Percentiles rank a stretch among this genome's conserved stretches.
Evolutionary conservation across 257 asterid genomes (phyloP).

Genomic region (Gentiana straminea): DNA sequence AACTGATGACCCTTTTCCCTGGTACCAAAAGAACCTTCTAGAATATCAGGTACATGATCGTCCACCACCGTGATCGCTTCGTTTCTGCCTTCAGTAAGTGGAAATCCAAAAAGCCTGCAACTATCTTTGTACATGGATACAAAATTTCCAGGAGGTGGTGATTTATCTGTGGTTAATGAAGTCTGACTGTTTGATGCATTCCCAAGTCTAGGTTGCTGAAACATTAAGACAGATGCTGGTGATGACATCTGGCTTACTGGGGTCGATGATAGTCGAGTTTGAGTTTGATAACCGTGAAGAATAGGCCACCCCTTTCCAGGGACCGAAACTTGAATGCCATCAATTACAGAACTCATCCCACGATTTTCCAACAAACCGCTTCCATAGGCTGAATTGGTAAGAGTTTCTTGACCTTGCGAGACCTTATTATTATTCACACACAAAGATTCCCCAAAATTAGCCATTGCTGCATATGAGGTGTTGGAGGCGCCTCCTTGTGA

Average conservation of each 20-base stretch:
- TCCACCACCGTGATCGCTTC: constrained; percentile 18
- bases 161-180: constrained; percentile 31
- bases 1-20: constrained; percentile 27
- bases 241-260: constrained; percentile 28
- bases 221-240: constrained; percentile 41
- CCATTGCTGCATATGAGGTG: constrained; percentile 17
- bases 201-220: constrained; percentile 34
- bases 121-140: constrained; percentile 42
- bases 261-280: constrained; percentile 14
- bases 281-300: constrained; percentile 25
- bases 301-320: constrained; percentile 44
- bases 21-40: constrained; percentile 21
- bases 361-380: constrained; percentile 27
- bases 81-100: constrained; percentile 54
- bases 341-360: constrained; percentile 12
- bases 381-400: constrained; percentile 31
- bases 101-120: constrained; percentile 82
- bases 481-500: constrained; percentile 26
- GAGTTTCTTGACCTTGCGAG: constrained; percentile 99
- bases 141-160: constrained; percentile 25
- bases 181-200: constrained; percentile 14
- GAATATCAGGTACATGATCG: constrained; percentile 13
- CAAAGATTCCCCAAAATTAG: constrained; percentile 39
- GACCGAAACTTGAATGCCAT: constrained; percentile 32
- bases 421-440: constrained; percentile 51